Evolutionary conservation across 1,139 yeast genomes (phyloP), one percentile per base, ranked within the genome.

Genomic region (Scheffersomyces illinoinensis): DNA sequence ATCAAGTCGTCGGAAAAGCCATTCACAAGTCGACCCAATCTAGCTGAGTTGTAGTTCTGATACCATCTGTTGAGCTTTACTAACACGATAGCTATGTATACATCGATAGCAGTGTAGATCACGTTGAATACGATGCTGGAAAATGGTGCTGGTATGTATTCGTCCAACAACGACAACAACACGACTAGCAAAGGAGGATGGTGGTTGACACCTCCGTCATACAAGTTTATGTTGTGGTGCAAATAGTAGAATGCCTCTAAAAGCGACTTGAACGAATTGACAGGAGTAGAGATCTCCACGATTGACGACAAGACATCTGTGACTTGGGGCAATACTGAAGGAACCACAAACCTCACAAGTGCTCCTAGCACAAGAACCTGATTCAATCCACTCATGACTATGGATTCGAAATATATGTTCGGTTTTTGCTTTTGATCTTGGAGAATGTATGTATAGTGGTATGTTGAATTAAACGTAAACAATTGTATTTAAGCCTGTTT

Each of bases 161-260:
- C 65, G 52, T 72, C 64, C 19, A 86, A 61, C 2, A 78, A 61
- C 43, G 79, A 77, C 62, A 89, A 77, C 12, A 85, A 64, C 5
- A 81, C 76, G 57, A 91, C 81, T 51, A 91, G 68, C 47, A 93
- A 70, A 1, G 97, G 97, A 4, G 96, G 83, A 68, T 92, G 96
- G 71, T 93, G 96, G 54, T 90, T 91, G 43, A 91, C 88, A 1
- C 97, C 97, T 20, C 97, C 97, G 60, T 86, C 86, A 68, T 93
- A 93, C 5, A 93, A 86, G 59, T 88, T 83, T 54, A 89, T 79
- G 17, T 82, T 81, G 62, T 87, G 83, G n/a, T 79, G 72, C 58
- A 85, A 75, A 62, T 91, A 84, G 69, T 85, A 93, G 53, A 92
- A 79, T 10, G 98, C 97, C 71, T 95, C 99, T 68, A 85, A 79